Evolutionary conservation across 305 asterid genomes (phyloP).

Genomic region (Withania somnifera): DNA sequence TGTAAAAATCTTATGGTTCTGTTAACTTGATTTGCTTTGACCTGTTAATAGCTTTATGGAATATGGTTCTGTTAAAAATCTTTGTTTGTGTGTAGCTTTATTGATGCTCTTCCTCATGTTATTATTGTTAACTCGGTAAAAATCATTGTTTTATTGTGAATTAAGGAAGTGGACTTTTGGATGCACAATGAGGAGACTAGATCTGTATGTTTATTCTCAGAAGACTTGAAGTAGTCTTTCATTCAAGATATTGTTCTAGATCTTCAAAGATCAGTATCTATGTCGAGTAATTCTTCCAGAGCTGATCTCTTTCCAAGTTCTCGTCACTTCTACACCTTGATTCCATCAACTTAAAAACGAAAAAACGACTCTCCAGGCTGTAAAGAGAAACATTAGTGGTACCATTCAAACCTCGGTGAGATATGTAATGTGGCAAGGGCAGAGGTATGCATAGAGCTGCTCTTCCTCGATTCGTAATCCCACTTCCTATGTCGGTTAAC

Average conservation of each 20-base stretch:
- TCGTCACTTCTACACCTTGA: too few species aligned
- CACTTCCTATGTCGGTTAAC: neutral
- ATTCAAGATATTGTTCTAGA: neutral
- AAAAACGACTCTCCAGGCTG: too few species aligned
- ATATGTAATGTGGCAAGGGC: neutral
- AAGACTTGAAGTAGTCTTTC: neutral
- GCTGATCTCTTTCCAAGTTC: too few species aligned
- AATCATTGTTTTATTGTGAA: neutral
- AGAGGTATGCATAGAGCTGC: neutral
- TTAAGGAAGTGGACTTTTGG: neutral
- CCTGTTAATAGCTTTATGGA: neutral
- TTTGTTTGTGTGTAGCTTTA: neutral
- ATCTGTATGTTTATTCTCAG: neutral
- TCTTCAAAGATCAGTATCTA: neutral
- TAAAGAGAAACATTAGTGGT: neutral
- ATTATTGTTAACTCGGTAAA: neutral
- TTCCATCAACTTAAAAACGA: too few species aligned
- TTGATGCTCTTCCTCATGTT: neutral
- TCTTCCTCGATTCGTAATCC: neutral
- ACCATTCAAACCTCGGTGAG: neutral
- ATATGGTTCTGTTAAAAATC: neutral
- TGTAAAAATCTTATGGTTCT: neutral
- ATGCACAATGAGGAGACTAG: neutral
- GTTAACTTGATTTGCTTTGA: neutral
- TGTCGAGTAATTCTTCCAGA: neutral